Evolutionary conservation across 1,284 basidiomycete genomes (phyloP), one percentile per base, ranked within the genome.

Genomic region (Acaromyces ingoldii): DNA sequence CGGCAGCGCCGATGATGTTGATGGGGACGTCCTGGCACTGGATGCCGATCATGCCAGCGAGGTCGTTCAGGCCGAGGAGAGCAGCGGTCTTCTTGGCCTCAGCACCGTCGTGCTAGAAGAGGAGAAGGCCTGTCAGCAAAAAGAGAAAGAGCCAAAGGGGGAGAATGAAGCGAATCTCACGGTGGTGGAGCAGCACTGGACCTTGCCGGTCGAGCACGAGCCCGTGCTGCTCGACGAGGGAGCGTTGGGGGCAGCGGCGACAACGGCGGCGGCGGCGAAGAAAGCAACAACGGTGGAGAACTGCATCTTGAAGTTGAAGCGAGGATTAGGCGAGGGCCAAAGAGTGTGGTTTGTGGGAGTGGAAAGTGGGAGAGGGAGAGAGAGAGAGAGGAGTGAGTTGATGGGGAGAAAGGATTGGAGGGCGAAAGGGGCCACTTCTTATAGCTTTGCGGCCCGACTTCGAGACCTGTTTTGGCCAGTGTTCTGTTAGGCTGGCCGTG

Each of bases 251-350:
- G 60, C 60, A 38, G 58, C 51, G 28, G 62, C 61, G 37, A 62
- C 47, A 52, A 55, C 58, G 51, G 62, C 61, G 48, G 59, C 28
- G 53, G 57, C 50, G 55, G 58, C 55, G 28, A 61, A 49, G 47
- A 51, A 36, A 44, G 53, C 58, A 50, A 65, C 56, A 60, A 63
- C 57, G 55, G 61, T 60, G 51, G 60, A 58, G 63, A 65, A 65
- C 59, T 65, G 60, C 63, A 65, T 65, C 57, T 65, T 65, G 55
- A 59, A 43, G n/a, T n/a, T n/a, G n/a, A n/a, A n/a, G n/a, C n/a
- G n/a, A n/a, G n/a, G n/a, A n/a, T n/a, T n/a, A n/a, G n/a, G n/a
- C 19, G 25, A 36, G 50, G 24, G 31, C n/a, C n/a, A 51, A 48
- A 24, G n/a, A 6, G 11, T 29, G 40, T 38, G 41, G 24, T 15